phyloP scores from a whole-genome alignment of 2,329 filamentous ascomycete species.

The Aspergillus felis region DNA sequence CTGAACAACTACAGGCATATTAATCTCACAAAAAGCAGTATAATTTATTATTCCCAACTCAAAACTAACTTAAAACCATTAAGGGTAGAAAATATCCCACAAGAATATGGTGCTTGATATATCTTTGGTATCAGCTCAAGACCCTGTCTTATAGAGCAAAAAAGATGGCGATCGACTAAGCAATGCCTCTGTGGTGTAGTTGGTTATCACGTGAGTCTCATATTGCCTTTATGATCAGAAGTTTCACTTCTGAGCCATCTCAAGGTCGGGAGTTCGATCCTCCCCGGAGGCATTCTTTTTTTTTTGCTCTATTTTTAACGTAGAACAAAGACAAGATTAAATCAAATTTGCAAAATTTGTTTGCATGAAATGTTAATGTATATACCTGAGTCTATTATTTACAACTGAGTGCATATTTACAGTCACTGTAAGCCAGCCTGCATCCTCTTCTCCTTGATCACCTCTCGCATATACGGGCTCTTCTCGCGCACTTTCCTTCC shows the following conservation, averaged over 20 bases:
- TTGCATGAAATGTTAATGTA: too few relatives aligned
- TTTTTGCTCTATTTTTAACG: neutral
- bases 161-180: neutral
- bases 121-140: too few relatives aligned
- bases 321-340: neutral
- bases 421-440: neutral
- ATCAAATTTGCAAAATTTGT: too few relatives aligned
- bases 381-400: neutral
- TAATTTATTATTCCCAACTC: too few relatives aligned
- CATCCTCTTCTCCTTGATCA: neutral
- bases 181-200: neutral
- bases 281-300: neutral
- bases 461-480: constrained; percentile 19
- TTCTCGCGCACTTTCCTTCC: constrained; percentile 30
- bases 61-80: too few relatives aligned
- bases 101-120: too few relatives aligned
- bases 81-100: too few relatives aligned
- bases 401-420: neutral
- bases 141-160: neutral
- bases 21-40: too few relatives aligned
- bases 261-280: neutral
- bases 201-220: neutral
- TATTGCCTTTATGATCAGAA: neutral
- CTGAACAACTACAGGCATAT: too few relatives aligned
- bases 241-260: neutral